phyloP scores from a whole-genome alignment of 2,329 filamentous ascomycete genomes.

The Hypoxylon sp. region DNA sequence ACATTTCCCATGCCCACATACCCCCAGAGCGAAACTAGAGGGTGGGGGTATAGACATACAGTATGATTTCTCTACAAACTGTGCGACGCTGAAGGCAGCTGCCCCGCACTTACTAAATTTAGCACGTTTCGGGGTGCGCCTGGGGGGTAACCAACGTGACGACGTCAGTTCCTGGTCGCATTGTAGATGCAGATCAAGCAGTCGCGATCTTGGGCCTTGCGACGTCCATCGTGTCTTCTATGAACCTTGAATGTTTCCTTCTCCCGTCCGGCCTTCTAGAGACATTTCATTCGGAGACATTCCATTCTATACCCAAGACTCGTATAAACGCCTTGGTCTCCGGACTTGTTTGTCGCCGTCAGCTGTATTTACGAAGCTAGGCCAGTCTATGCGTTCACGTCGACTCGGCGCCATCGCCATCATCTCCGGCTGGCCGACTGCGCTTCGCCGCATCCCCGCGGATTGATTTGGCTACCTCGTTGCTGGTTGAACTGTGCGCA shows the following conservation, averaged over 20 bases:
- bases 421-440: constrained; percentile 9
- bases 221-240: background rate
- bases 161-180: constrained; percentile 2
- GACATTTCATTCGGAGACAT: background rate
- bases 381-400: background rate
- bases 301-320: background rate
- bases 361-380: background rate
- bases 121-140: background rate
- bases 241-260: background rate
- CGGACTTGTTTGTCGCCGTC: background rate
- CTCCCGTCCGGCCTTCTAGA: background rate
- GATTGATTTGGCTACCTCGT: background rate
- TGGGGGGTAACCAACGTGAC: background rate
- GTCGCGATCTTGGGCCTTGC: background rate
- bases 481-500: background rate
- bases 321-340: background rate
- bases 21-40: background rate
- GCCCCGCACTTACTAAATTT: constrained; percentile 2
- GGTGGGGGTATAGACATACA: background rate
- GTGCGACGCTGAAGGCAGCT: background rate
- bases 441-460: constrained; percentile 6
- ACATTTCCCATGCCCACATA: no score
- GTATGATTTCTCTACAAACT: background rate
- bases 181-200: constrained; percentile 1
- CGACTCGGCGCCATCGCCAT: background rate